Base-by-base conservation (phyloP, 257 asterid genomes). In the Solanum acaule region DNA sequence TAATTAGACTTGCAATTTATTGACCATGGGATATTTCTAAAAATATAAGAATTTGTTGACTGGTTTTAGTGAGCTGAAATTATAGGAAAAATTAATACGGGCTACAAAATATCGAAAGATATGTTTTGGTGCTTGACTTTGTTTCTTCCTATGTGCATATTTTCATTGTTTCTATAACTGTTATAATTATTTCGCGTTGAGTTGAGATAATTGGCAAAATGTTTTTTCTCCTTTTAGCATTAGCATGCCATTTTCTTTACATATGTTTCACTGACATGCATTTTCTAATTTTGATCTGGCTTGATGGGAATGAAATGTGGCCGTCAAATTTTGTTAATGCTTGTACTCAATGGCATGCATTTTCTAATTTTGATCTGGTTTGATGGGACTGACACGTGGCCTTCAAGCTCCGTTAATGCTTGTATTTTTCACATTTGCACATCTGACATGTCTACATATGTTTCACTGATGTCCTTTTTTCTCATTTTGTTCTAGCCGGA, bases 401-500 rank as follows among this genome's bases (percentile, higher is more conserved):
- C 85, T 44, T 27, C n/a, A 4, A 44, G 65, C 46, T 79, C 34
- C 1, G 8, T 44, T n/a, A 25, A 5, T 79, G 40, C 65, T 79
- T 79, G n/a, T 44, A 27, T 10, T 49, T 78, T 42, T 68, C 81
- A 40, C 29, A 42, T 63, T 12, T 87, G 67, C 77, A 59, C 22
- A 18, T 22, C 79, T 67, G 46, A 82, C 3, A 25, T 79, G 83
- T 44, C 82, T 31, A 18, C 86, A 8, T 16, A 29, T 81, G 86
- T 81, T 49, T 49, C 61, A 73, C 73, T 86, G 49, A 73, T 63
- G 87, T 72, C 42, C 44, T 56, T 71, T 25, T 91, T 71, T 84
- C 76, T 35, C 83, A 82, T 89, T 91, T 88, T 52, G 23, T 90
- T 44, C 86, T 88, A 96, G 99, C 92, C 98, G 99, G 88, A 96